Evolutionary conservation across 1,284 basidiomycete species (phyloP).

Genomic region (Ceratobasidium sp.): DNA sequence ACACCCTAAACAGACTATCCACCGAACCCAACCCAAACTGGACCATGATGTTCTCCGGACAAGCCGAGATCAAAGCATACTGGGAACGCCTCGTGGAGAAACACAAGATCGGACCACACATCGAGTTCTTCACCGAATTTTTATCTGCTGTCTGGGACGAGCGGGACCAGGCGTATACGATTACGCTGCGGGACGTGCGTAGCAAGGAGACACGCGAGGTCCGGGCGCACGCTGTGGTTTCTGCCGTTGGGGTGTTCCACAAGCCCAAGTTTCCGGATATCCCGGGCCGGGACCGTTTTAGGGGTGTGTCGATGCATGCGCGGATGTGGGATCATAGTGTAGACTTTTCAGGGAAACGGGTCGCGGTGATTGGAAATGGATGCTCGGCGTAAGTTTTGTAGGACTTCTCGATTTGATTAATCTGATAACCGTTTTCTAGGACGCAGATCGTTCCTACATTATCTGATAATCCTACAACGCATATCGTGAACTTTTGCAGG

Average conservation of each 20-base stretch:
- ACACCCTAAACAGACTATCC: constrained; percentile 27
- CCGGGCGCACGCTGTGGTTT: constrained; percentile 33
- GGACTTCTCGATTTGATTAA: neutral
- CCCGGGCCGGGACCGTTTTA: constrained; percentile 31
- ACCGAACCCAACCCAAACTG: constrained; percentile 44
- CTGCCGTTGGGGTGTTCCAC: constrained; percentile 44
- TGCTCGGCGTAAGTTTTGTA: constrained; percentile 17
- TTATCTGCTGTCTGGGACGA: constrained; percentile 46
- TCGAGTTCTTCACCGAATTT: constrained; percentile 44
- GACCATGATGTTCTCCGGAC: constrained; percentile 24
- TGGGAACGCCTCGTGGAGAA: constrained; percentile 45
- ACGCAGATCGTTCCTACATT: constrained; percentile 29
- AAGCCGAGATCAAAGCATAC: constrained; percentile 44
- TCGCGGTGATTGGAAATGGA: constrained; percentile 38
- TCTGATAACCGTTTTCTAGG: neutral
- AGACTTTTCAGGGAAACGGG: constrained; percentile 24
- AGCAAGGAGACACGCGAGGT: constrained; percentile 38
- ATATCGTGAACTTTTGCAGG: constrained; percentile 36
- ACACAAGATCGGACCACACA: constrained; percentile 41
- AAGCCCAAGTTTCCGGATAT: constrained; percentile 40
- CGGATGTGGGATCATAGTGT: constrained; percentile 40
- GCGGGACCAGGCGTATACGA: constrained; percentile 28
- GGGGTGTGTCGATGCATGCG: constrained; percentile 38
- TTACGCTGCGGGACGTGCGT: constrained; percentile 41
- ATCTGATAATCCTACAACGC: constrained; percentile 5